Base-by-base conservation (phyloP, 352 stramenopile genomes). In the Phytopythium montanum region DNA sequence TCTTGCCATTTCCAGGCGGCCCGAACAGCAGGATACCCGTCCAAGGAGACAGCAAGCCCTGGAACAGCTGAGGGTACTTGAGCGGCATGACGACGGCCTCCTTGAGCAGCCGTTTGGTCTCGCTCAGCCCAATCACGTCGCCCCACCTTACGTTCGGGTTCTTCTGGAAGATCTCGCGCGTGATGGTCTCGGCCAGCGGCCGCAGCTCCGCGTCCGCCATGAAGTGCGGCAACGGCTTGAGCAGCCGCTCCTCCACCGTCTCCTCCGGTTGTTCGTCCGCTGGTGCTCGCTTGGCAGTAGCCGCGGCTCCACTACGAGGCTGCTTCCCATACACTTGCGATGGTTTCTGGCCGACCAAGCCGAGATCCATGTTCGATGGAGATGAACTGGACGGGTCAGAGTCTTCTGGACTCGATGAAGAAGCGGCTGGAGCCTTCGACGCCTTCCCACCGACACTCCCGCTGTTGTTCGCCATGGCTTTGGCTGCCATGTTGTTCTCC, bases 11-110 rank as follows among this genome's bases (percentile, higher is more conserved):
- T 28, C 85, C 86, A 16, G 86, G 85, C 1, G 85, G 86, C 0
- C 90, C 90, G 38, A 92, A 97, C 1, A 97, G 64, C 12, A 97
- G 51, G 48, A 97, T 95, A 16, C 94, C 95, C 60, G 97, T 97
- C 85, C 85, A 94, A 0, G 85, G 83, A 1, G 83, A 88, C 1
- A 96, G 70, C 28, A 98, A 79, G 0, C 96, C 96, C 56, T 92
- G 84, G 58, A 99, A 99, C 28, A 98, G 80, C 54, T 98, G 86
- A 5, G 95, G 95, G 59, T 98, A 98, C 73, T 94, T 96, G 45
- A 98, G 74, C 10, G 96, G 96, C 73, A 99, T 94, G 26, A 99
- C 93, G 1, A 99, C 88, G 0, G 94, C 95, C 65, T 99, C 93
- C 65, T 98, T 95, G 18, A 98, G 69, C 25, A 99, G 63, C 21